These are phyloP conservation scores for Dioscorea zingiberensis DNA, from an alignment of 106 monocot species.

Conservation along the genomic window DNA sequence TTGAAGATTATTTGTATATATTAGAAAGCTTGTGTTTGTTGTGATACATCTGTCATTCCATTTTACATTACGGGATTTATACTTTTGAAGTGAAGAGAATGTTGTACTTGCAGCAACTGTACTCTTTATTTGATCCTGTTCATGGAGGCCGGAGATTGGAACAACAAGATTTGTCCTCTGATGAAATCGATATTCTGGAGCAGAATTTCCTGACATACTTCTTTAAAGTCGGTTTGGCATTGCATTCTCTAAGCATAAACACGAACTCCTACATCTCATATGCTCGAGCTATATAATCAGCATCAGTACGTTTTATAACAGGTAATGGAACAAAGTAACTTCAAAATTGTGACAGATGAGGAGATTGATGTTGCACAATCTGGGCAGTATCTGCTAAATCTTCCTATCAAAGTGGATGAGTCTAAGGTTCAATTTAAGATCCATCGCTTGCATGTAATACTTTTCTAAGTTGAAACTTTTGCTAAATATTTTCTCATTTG, in stretches of 20 bases:
- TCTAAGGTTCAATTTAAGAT: conserved; percentile 59
- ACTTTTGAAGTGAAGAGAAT: background rate
- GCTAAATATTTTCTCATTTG: conserved; percentile 9
- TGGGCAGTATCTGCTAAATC: conserved; percentile 87
- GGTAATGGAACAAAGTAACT: conserved; percentile 99
- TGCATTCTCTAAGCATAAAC: background rate
- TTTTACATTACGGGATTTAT: background rate
- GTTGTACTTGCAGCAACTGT: conserved; percentile 56
- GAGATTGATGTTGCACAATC: conserved; percentile 74
- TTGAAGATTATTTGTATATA: too few relatives aligned
- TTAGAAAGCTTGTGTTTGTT: background rate
- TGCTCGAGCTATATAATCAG: too few relatives aligned
- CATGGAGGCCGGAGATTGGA: conserved; percentile 46
- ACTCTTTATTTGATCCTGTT: conserved; percentile 65
- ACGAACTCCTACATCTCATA: background rate
- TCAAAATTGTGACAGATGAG: conserved; percentile 74
- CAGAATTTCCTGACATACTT: conserved; percentile 54
- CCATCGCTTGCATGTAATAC: conserved; percentile 2
- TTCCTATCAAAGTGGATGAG: conserved; percentile 90
- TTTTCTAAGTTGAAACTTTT: background rate
- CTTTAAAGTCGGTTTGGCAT: conserved; percentile 37
- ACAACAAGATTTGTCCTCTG: conserved; percentile 38
- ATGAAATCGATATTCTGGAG: conserved; percentile 66
- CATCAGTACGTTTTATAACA: conserved; percentile 8
- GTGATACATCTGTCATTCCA: background rate